A percentile compares a stretch with the other conserved stretches of the same genome.
Evolutionary conservation across 306 rosid genomes (phyloP).

Genomic region (Argentina anserina): DNA sequence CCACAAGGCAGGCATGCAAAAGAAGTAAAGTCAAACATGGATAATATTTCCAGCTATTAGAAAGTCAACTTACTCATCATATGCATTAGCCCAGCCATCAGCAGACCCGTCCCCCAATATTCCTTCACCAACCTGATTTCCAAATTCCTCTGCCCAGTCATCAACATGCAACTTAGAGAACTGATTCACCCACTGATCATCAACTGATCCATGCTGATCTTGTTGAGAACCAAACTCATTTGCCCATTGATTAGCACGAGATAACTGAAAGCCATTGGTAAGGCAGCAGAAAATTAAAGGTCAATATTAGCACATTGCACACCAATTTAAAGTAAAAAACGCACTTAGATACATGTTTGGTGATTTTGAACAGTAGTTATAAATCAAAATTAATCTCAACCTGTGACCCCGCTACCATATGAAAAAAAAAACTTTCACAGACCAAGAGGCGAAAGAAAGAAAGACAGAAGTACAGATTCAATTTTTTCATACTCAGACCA

Average conservation of each 20-base stretch:
- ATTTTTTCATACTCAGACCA: slow-evolving; percentile 8
- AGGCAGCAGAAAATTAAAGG: slow-evolving; percentile 16
- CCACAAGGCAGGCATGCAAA: not conserved
- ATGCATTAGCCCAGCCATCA: slow-evolving; percentile 78
- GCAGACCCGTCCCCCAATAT: slow-evolving; percentile 52
- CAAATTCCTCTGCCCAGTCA: slow-evolving; percentile 96
- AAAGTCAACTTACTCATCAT: slow-evolving; percentile 74
- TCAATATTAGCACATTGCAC: not conserved
- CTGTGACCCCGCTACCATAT: not conserved
- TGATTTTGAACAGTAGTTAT: not conserved
- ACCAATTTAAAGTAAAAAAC: not conserved
- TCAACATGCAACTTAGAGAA: slow-evolving; percentile 81
- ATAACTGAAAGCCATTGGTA: slow-evolving; percentile 46
- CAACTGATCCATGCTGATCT: slow-evolving; percentile 40
- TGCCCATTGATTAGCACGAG: slow-evolving; percentile 71
- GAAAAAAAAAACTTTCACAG: not conserved
- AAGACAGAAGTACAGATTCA: slow-evolving; percentile 1
- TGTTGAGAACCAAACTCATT: slow-evolving; percentile 63
- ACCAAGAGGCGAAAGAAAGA: not conserved
- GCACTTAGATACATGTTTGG: not conserved
- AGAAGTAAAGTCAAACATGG: not conserved
- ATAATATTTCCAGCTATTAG: not conserved
- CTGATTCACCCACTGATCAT: slow-evolving; percentile 88
- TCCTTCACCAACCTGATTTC: slow-evolving; percentile 73
- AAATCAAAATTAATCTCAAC: not conserved